Percentiles rank a stretch among this genome's conserved stretches.
Evolutionary conservation across 2,329 filamentous ascomycete genomes (phyloP).

Genomic region (Neonectria ditissima): DNA sequence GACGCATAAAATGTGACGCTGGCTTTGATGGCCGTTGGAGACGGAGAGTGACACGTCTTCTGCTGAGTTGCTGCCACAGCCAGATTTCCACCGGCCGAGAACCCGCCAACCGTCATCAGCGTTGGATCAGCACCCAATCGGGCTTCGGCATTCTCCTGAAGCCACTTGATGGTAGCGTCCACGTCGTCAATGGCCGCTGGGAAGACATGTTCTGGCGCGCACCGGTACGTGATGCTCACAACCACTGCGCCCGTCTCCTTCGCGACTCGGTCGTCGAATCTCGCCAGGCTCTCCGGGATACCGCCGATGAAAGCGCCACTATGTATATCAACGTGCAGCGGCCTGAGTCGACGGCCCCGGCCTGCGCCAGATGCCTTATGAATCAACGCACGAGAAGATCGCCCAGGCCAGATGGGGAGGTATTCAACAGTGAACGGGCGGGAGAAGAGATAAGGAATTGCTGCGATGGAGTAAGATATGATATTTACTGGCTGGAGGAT

Average conservation of each 20-base stretch:
- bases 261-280: constrained; percentile 51
- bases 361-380: constrained; percentile 45
- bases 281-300: constrained; percentile 53
- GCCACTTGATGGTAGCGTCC: constrained; percentile 56
- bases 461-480: constrained; percentile 52
- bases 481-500: constrained; percentile 56
- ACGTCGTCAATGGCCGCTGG: constrained; percentile 61
- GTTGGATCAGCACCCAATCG: constrained; percentile 53
- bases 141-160: constrained; percentile 52
- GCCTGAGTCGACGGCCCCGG: constrained; percentile 45
- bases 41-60: constrained; percentile 35
- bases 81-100: constrained; percentile 59
- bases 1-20: constrained; percentile 55
- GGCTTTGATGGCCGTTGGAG: constrained; percentile 50
- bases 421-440: constrained; percentile 50
- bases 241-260: constrained; percentile 57
- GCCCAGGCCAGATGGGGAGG: constrained; percentile 46
- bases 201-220: constrained; percentile 64
- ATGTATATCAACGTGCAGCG: constrained; percentile 59
- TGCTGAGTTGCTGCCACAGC: constrained; percentile 51
- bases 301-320: constrained; percentile 59
- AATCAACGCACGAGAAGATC: constrained; percentile 49
- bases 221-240: constrained; percentile 63
- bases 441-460: constrained; percentile 51
- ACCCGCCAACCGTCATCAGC: constrained; percentile 57